Evolutionary conservation across 495 filamentous ascomycete genomes (phyloP).

Genomic region (Neurospora sp.): DNA sequence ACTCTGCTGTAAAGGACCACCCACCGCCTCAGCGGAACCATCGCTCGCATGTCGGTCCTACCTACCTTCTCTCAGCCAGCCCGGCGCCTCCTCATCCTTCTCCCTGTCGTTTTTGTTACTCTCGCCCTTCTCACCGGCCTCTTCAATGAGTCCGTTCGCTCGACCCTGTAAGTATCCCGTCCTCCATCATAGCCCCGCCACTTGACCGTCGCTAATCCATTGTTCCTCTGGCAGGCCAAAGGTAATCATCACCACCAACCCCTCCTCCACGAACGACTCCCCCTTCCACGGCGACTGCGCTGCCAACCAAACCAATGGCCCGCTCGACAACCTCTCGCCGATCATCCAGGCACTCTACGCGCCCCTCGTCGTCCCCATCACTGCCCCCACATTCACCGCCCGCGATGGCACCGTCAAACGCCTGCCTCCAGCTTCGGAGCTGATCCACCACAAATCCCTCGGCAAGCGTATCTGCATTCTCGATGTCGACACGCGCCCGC

Average conservation of each 20-base stretch:
- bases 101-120: conserved; percentile 7
- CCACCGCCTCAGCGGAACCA: not conserved
- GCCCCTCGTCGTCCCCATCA: conserved; percentile 18
- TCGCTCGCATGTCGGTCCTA: conserved; percentile 11
- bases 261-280: not conserved
- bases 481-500: conserved; percentile 30
- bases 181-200: not conserved
- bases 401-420: conserved; percentile 15
- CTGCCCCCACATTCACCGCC: conserved; percentile 12
- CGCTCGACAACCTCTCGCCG: conserved; percentile 9
- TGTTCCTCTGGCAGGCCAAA: conserved; percentile 9
- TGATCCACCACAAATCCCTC: conserved; percentile 17
- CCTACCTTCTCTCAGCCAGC: conserved; percentile 14
- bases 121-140: conserved; percentile 8
- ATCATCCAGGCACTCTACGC: conserved; percentile 18
- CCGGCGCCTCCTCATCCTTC: conserved; percentile 14
- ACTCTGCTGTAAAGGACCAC: not conserved
- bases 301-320: not conserved
- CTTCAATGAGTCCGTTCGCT: conserved; percentile 13
- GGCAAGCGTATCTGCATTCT: conserved; percentile 29
- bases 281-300: conserved; percentile 1
- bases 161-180: conserved; percentile 8
- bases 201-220: not conserved
- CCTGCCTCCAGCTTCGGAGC: conserved; percentile 11
- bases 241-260: conserved; percentile 5